These are phyloP conservation scores for Miscanthus sacchariflorus DNA, from an alignment of 202 grass and related monocot genomes.

Conservation along the genomic window DNA sequence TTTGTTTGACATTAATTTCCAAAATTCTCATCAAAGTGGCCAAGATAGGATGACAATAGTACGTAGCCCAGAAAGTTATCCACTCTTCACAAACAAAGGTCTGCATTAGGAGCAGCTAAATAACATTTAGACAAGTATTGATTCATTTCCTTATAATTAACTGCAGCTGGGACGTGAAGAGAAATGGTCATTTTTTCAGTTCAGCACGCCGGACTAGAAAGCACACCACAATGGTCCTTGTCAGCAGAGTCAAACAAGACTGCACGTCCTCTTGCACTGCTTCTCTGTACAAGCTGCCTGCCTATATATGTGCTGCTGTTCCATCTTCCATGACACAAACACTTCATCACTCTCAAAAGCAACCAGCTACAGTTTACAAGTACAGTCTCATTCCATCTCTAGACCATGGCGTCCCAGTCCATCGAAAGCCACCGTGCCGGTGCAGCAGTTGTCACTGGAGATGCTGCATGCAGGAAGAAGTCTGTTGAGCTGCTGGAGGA, in stretches of 20 bases:
- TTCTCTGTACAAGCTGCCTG: background rate
- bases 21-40: too few species aligned
- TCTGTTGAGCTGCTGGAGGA: background rate
- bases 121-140: too few species aligned
- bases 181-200: background rate
- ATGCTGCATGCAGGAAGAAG: background rate
- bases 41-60: too few species aligned
- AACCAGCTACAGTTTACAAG: background rate
- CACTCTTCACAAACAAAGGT: too few species aligned
- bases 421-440: background rate
- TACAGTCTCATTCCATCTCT: background rate
- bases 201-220: background rate
- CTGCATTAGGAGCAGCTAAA: too few species aligned
- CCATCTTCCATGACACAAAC: background rate
- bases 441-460: background rate
- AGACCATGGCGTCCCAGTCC: background rate
- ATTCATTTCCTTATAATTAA: too few species aligned
- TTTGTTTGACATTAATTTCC: too few species aligned
- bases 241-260: slow-evolving; percentile 1
- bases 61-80: too few species aligned
- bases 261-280: background rate
- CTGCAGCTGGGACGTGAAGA: background rate
- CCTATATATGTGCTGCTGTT: background rate
- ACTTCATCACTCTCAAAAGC: background rate
- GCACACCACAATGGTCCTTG: background rate